phyloP scores from a whole-genome alignment of 176 grass and related monocot species.

The Tillandsia leiboldiana region DNA sequence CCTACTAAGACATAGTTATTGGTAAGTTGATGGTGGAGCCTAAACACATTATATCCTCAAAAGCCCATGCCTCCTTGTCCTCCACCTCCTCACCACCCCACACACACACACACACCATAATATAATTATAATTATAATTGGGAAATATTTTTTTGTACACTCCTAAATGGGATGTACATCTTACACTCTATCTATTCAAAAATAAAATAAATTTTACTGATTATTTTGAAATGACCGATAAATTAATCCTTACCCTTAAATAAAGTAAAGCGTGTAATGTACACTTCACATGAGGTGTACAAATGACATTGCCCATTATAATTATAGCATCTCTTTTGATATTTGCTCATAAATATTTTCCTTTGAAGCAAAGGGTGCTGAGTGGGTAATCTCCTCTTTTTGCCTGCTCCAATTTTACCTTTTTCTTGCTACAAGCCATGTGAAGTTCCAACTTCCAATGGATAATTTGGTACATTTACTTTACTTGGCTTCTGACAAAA shows the following conservation, averaged over 20 bases:
- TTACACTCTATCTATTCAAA: too few relatives aligned
- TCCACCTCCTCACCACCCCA: background rate
- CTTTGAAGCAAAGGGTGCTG: conserved; percentile 21
- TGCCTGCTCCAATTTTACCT: background rate
- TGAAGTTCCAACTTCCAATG: conserved; percentile 11
- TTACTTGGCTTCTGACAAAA: conserved; percentile 6
- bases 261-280: too few relatives aligned
- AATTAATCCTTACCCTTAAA: too few relatives aligned
- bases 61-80: conserved; percentile 1
- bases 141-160: too few relatives aligned
- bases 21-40: background rate
- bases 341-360: conserved; percentile 10
- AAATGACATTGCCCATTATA: too few relatives aligned
- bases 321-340: background rate
- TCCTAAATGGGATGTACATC: too few relatives aligned
- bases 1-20: conserved; percentile 9
- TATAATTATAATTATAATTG: too few relatives aligned
- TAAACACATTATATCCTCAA: conserved; percentile 9
- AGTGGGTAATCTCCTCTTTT: background rate
- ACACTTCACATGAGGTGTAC: too few relatives aligned
- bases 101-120: too few relatives aligned
- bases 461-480: conserved; percentile 4
- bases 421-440: conserved; percentile 18
- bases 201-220: too few relatives aligned
- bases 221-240: too few relatives aligned